Conservation (phyloP, 2,329 filamentous ascomycete genomes). For the Ceratocystis cubensis region DNA sequence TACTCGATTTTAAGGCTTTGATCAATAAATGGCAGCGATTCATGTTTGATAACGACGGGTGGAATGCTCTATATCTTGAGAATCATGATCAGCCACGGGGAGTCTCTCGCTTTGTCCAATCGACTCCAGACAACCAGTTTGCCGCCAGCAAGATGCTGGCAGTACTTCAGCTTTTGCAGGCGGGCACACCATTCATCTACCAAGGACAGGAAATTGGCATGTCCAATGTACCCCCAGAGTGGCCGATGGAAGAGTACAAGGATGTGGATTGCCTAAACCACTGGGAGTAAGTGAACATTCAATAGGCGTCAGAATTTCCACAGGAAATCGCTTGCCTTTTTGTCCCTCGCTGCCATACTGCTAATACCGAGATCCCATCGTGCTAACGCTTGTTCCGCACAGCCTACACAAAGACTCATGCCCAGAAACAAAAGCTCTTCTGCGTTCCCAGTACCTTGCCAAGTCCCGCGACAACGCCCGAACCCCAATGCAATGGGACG, state of each 20-base stretch:
- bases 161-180: conserved; percentile 43
- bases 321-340: background rate
- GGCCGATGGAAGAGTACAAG: conserved; percentile 54
- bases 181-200: conserved; percentile 55
- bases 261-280: conserved; percentile 50
- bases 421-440: conserved; percentile 29
- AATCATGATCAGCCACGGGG: conserved; percentile 53
- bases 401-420: conserved; percentile 31
- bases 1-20: conserved; percentile 40
- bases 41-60: conserved; percentile 47
- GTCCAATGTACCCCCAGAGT: conserved; percentile 48
- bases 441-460: conserved; percentile 38
- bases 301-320: background rate
- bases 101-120: conserved; percentile 43
- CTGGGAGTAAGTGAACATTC: conserved; percentile 31
- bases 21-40: conserved; percentile 47
- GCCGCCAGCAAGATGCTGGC: conserved; percentile 48
- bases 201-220: conserved; percentile 59
- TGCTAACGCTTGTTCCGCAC: background rate
- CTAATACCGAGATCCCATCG: conserved; percentile 5
- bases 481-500: conserved; percentile 60
- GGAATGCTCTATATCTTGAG: conserved; percentile 54
- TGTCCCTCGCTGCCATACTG: background rate
- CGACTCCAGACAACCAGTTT: conserved; percentile 37
- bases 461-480: conserved; percentile 58